Evolutionary conservation across 345 rosid species (phyloP).

Genomic region (Isatis tinctoria): DNA sequence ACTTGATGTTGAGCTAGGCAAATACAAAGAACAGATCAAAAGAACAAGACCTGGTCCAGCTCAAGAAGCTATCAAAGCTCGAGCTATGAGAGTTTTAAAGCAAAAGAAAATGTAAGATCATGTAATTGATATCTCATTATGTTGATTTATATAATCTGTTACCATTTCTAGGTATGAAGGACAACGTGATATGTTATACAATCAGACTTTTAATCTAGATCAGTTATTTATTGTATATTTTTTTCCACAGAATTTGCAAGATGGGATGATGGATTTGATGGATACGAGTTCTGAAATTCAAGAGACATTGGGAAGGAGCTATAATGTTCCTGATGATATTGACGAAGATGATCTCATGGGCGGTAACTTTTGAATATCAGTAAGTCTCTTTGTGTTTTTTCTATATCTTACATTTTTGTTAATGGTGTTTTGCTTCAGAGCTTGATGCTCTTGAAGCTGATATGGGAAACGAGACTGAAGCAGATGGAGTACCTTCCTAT

Average conservation of each 20-base stretch:
- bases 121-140: no score
- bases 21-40: conserved; percentile 80
- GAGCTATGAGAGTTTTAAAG: conserved; percentile 88
- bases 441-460: conserved; percentile 97
- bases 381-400: no score
- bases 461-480: conserved; percentile 90
- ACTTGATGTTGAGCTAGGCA: conserved; percentile 78
- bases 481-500: conserved; percentile 85
- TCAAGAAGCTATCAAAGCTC: conserved; percentile 83
- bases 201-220: conserved; percentile 97
- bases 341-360: conserved; percentile 99
- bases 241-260: conserved; percentile 97
- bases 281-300: conserved; percentile 94
- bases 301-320: conserved; percentile 93
- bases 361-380: no score
- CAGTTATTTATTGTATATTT: conserved; percentile 33
- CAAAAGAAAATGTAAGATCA: conserved; percentile 78
- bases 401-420: no score
- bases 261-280: conserved; percentile 99
- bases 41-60: conserved; percentile 91
- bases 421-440: no score
- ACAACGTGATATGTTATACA: conserved; percentile 94
- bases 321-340: conserved; percentile 91
- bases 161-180: conserved; percentile 75
- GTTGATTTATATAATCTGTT: no score